Evolutionary conservation across 2,329 filamentous ascomycete genomes (phyloP).

Genomic region (Xylariaceae sp.): DNA sequence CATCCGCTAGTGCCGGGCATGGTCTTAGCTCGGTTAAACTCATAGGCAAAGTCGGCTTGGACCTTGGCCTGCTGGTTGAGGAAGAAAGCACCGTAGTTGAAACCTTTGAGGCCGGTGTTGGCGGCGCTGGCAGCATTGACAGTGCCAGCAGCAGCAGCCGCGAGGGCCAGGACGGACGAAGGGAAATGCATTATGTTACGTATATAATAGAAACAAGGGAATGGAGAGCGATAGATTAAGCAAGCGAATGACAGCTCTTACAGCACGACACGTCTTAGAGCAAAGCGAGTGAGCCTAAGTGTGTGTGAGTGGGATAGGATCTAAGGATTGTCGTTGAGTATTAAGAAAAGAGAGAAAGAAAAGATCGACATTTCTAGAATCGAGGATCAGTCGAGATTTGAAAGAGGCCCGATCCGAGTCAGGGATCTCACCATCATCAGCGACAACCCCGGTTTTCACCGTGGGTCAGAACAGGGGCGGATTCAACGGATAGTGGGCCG

Average conservation of each 20-base stretch:
- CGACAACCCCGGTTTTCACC: constrained; percentile 9
- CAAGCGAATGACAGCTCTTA: not conserved
- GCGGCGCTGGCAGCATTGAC: constrained; percentile 22
- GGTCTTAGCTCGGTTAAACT: constrained; percentile 41
- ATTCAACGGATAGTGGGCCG: constrained; percentile 22
- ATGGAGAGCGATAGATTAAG: constrained; percentile 5
- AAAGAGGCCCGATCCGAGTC: constrained; percentile 19
- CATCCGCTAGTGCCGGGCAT: constrained; percentile 39
- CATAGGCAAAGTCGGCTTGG: constrained; percentile 41
- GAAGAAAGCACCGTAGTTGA: constrained; percentile 44
- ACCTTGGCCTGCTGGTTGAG: constrained; percentile 41
- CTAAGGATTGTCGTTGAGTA: not conserved
- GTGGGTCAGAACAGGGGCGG: constrained; percentile 13
- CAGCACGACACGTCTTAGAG: not conserved
- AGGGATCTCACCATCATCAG: constrained; percentile 24
- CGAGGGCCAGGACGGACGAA: constrained; percentile 33
- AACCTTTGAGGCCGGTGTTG: constrained; percentile 36
- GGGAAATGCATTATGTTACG: constrained; percentile 38
- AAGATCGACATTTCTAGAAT: constrained; percentile 18
- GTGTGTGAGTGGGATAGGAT: not conserved
- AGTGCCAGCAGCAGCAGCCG: constrained; percentile 33
- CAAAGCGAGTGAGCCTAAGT: constrained; percentile 2
- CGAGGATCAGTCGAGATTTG: constrained; percentile 17
- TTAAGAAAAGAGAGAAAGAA: not conserved
- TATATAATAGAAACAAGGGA: constrained; percentile 14